A percentile compares a stretch with the other conserved stretches of the same genome.
Evolutionary conservation across 2,329 filamentous ascomycete species (phyloP).

Genomic region (Colletotrichum phormii): DNA sequence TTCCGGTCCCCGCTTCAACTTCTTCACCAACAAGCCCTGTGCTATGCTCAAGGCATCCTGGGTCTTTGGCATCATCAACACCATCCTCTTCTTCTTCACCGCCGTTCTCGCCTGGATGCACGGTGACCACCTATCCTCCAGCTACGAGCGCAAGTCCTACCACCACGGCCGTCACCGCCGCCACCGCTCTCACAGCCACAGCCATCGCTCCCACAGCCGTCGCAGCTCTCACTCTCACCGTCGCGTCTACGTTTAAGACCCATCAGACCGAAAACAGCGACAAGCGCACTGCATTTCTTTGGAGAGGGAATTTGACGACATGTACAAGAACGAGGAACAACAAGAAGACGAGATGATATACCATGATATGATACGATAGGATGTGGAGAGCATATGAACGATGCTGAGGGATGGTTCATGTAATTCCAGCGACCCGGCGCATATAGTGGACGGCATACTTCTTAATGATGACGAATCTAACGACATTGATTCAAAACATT

Average conservation of each 20-base stretch:
- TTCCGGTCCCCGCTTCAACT: conserved; percentile 60
- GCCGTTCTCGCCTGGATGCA: conserved; percentile 74
- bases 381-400: not conserved
- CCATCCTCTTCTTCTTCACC: conserved; percentile 83
- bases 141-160: conserved; percentile 56
- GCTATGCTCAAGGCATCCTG: conserved; percentile 92
- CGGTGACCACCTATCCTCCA: conserved; percentile 57
- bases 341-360: conserved; percentile 4
- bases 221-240: conserved; percentile 40
- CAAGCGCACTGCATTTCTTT: not conserved
- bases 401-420: not conserved
- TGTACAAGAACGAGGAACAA: not conserved
- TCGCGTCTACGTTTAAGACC: conserved; percentile 37
- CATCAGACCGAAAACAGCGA: not conserved
- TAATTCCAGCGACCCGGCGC: not conserved
- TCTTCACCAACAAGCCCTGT: conserved; percentile 79
- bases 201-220: conserved; percentile 44
- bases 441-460: not conserved
- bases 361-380: conserved; percentile 23
- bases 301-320: not conserved
- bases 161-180: conserved; percentile 39
- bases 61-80: conserved; percentile 91
- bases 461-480: conserved; percentile 32
- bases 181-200: conserved; percentile 52
- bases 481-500: not conserved